Percentiles rank a stretch among this genome's conserved stretches.
Evolutionary conservation across 768 basidiomycete genomes (phyloP).

Genomic region (Ephemerocybe angulata): DNA sequence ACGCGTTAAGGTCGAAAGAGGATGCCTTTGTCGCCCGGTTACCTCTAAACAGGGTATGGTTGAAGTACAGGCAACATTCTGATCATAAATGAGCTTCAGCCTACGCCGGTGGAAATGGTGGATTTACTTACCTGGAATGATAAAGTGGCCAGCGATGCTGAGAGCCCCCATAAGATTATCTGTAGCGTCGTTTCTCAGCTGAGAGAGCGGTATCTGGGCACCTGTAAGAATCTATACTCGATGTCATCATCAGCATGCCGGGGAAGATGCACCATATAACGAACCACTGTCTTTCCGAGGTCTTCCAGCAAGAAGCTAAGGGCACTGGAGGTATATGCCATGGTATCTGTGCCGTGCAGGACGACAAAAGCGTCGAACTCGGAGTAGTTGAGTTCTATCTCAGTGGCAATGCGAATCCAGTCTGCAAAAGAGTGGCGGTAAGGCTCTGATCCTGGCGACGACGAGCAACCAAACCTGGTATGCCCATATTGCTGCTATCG

Average conservation of each 20-base stretch:
- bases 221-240: constrained; percentile 74
- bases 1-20: constrained; percentile 79
- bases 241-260: neutral
- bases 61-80: constrained; percentile 89
- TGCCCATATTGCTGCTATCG: constrained; percentile 88
- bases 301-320: constrained; percentile 91
- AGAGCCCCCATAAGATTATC: constrained; percentile 90
- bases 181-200: constrained; percentile 89
- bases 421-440: constrained; percentile 40
- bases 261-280: constrained; percentile 5
- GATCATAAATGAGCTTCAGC: neutral
- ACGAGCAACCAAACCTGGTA: constrained; percentile 47
- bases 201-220: constrained; percentile 89
- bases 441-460: neutral
- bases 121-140: constrained; percentile 71
- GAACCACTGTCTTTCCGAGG: constrained; percentile 85
- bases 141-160: constrained; percentile 85
- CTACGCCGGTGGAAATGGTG: neutral
- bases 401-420: constrained; percentile 87
- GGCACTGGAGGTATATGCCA: constrained; percentile 87
- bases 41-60: constrained; percentile 82
- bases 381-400: constrained; percentile 87
- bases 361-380: constrained; percentile 89
- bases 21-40: constrained; percentile 82
- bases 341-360: constrained; percentile 88